Evolutionary conservation across 2,329 filamentous ascomycete species (phyloP).

Genomic region (Fusarium sacchari): DNA sequence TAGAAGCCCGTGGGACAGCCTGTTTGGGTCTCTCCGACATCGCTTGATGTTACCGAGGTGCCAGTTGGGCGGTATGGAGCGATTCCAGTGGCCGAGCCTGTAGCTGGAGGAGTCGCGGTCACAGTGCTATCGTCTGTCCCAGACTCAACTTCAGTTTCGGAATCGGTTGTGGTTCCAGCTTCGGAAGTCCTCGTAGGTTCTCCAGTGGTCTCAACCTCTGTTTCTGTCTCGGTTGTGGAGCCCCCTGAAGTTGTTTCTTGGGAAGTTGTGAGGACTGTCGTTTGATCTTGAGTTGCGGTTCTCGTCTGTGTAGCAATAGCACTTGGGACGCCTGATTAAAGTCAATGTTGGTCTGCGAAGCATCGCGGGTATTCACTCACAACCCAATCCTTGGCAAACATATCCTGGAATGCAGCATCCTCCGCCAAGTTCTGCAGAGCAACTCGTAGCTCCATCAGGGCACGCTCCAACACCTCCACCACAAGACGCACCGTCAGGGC

Average conservation of each 20-base stretch:
- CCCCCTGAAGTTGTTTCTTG: constrained; percentile 51
- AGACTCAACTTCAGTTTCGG: background rate
- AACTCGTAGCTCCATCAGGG: constrained; percentile 69
- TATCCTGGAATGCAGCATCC: constrained; percentile 82
- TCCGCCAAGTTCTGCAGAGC: constrained; percentile 71
- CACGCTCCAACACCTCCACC: constrained; percentile 72
- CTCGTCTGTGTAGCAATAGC: constrained; percentile 43
- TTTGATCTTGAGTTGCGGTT: constrained; percentile 28
- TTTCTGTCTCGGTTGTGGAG: constrained; percentile 49
- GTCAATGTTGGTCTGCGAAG: constrained; percentile 3
- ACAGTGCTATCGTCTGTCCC: constrained; percentile 7
- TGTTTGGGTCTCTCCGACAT: constrained; percentile 48
- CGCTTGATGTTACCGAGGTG: constrained; percentile 48
- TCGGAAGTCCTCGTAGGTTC: constrained; percentile 13
- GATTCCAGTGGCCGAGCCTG: constrained; percentile 51
- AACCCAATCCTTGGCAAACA: constrained; percentile 75
- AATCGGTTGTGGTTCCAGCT: background rate
- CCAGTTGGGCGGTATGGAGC: constrained; percentile 60
- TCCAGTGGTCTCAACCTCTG: constrained; percentile 42
- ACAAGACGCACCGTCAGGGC: constrained; percentile 72
- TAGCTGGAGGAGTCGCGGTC: constrained; percentile 46
- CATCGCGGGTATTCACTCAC: constrained; percentile 57
- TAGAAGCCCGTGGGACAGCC: constrained; percentile 91
- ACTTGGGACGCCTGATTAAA: constrained; percentile 46
- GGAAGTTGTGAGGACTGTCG: constrained; percentile 49